Evolutionary conservation across 192 early-diverging fungal genomes (phyloP).

Genomic region (Backusella westeae): DNA sequence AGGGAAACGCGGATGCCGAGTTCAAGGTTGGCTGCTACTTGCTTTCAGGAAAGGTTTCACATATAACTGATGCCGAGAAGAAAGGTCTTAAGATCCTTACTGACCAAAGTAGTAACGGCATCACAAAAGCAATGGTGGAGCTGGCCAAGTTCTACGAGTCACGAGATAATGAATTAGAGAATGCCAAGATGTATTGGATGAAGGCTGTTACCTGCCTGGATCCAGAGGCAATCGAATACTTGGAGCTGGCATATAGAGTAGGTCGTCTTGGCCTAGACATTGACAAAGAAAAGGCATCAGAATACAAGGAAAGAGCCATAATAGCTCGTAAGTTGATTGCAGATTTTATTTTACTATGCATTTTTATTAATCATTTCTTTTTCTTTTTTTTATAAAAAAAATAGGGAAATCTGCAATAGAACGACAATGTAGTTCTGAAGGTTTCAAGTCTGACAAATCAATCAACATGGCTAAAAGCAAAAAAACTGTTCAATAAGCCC

Average conservation of each 20-base stretch:
- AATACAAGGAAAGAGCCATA: neutral
- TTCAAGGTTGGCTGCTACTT: slow-evolving; percentile 1
- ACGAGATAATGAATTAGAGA: too few relatives aligned
- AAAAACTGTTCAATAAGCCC: neutral
- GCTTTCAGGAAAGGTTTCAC: neutral
- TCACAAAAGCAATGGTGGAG: neutral
- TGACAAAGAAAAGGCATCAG: neutral
- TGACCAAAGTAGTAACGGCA: neutral
- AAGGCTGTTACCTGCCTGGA: neutral
- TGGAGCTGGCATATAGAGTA: neutral
- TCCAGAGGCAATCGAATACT: neutral
- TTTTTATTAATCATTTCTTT: neutral
- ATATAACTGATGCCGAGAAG: neutral
- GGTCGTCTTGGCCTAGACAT: neutral
- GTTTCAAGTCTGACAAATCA: slow-evolving; percentile 1
- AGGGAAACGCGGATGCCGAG: neutral
- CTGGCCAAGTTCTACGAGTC: neutral
- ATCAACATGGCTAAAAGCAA: neutral
- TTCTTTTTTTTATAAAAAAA: neutral
- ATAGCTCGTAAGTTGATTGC: neutral
- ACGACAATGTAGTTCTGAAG: neutral
- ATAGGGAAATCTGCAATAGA: neutral
- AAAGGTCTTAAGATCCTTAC: neutral
- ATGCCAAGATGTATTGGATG: neutral
- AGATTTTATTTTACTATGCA: neutral